Evolutionary conservation across 345 rosid species (phyloP).

Genomic region (Eucalyptus decipiens): DNA sequence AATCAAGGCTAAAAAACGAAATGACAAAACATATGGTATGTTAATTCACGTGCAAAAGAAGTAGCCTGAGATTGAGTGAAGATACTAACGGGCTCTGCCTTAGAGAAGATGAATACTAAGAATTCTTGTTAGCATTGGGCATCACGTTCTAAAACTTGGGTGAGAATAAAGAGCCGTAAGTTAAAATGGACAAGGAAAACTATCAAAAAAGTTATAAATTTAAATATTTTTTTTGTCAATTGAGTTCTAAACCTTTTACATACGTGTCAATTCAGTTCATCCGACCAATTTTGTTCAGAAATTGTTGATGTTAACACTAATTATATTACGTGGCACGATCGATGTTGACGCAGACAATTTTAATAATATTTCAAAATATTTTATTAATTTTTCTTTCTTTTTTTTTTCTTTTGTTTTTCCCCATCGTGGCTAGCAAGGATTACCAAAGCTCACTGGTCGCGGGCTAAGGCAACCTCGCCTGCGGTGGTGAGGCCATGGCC

Average conservation of each 20-base stretch:
- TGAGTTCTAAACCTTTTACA: too few relatives aligned
- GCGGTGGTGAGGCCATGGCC: neutral
- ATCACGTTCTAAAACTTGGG: neutral
- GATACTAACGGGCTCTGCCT: neutral
- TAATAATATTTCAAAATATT: too few relatives aligned
- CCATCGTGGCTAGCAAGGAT: rapidly evolving
- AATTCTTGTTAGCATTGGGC: neutral
- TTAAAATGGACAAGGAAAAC: neutral
- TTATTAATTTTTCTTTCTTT: too few relatives aligned
- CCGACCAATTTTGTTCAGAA: rapidly evolving
- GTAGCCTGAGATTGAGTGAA: neutral
- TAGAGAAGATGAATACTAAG: neutral
- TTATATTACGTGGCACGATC: rapidly evolving
- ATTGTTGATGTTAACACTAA: rapidly evolving
- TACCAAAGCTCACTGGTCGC: rapidly evolving
- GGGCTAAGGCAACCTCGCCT: rapidly evolving
- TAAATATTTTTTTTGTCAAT: neutral
- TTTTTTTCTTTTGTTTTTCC: too few relatives aligned
- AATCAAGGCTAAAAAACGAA: neutral
- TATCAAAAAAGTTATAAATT: too few relatives aligned
- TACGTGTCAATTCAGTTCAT: rapidly evolving
- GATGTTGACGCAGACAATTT: rapidly evolving
- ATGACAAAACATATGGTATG: neutral
- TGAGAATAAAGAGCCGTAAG: neutral
- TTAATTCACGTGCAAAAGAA: neutral